Evolutionary conservation across 371 early-diverging fungal species (phyloP).

Genomic region (Parasitella parasitica): DNA sequence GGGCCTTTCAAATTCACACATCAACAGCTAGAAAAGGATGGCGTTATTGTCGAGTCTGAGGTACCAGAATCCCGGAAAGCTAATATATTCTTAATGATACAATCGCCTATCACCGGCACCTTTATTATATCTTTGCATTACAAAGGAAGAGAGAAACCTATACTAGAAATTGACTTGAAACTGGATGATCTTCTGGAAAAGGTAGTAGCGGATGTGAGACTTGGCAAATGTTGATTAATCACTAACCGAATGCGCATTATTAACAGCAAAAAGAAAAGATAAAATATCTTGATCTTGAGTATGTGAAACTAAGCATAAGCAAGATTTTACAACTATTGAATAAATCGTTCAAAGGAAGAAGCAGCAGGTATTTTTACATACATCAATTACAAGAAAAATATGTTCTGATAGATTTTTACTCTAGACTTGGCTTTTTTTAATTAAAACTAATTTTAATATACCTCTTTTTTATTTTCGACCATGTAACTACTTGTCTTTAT

Average conservation of each 20-base stretch:
- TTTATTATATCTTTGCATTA: conserved; percentile 86
- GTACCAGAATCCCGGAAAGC: conserved; percentile 82
- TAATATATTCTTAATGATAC: conserved; percentile 83
- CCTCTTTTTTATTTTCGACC: no score
- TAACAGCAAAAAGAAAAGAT: conserved; percentile 86
- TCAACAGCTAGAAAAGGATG: conserved; percentile 83
- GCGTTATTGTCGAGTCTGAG: conserved; percentile 85
- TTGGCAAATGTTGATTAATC: not conserved
- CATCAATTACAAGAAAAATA: no score
- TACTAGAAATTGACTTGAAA: conserved; percentile 92
- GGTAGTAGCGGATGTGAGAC: not conserved
- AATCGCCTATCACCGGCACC: conserved; percentile 82
- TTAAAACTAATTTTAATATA: no score
- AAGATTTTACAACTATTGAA: conserved; percentile 43
- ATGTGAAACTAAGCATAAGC: conserved; percentile 77
- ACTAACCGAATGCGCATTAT: not conserved
- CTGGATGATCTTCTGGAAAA: conserved; percentile 93
- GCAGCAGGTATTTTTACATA: conserved; percentile 23
- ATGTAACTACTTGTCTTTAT: no score
- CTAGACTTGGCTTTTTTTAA: not conserved
- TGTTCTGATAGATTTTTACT: no score
- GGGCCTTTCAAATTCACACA: conserved; percentile 80
- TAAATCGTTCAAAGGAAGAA: conserved; percentile 49
- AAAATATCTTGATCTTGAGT: conserved; percentile 84
- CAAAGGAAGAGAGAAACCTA: conserved; percentile 87